Percentiles rank a stretch among this genome's conserved stretches.
Evolutionary conservation across 352 stramenopile species (phyloP).

Genomic region (Phytophthora agathidicida): DNA sequence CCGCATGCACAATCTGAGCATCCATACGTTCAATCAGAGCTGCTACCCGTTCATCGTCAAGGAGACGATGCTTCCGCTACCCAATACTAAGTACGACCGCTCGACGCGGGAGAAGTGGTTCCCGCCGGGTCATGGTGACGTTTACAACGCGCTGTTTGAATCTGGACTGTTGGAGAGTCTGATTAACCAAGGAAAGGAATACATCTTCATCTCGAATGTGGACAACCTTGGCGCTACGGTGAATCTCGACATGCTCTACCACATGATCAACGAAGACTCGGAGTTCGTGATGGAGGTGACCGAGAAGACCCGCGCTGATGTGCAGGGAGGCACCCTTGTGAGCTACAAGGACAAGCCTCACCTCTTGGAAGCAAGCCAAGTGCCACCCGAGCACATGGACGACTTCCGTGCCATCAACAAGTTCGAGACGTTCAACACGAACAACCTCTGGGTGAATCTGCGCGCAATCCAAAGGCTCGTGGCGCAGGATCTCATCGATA

Average conservation of each 20-base stretch:
- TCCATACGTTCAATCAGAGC: conserved; percentile 95
- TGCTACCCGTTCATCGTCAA: conserved; percentile 93
- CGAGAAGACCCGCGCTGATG: conserved; percentile 93
- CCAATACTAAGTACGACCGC: conserved; percentile 87
- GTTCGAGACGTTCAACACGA: conserved; percentile 99
- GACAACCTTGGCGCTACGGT: conserved; percentile 99
- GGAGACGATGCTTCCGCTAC: conserved; percentile 89
- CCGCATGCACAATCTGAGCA: conserved; percentile 94
- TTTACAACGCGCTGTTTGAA: conserved; percentile 98
- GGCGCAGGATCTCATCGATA: conserved; percentile 97
- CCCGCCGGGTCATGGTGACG: conserved; percentile 98
- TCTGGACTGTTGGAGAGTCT: conserved; percentile 96
- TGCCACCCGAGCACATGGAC: conserved; percentile 94
- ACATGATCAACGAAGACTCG: conserved; percentile 97
- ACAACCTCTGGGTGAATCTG: conserved; percentile 99
- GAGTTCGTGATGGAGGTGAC: conserved; percentile 99
- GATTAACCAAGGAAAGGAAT: conserved; percentile 96
- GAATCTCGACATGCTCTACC: conserved; percentile 97
- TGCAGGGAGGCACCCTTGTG: conserved; percentile 91
- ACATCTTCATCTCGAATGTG: conserved; percentile 99
- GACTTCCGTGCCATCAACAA: conserved; percentile 95
- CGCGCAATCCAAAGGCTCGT: conserved; percentile 97
- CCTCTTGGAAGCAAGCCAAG: conserved; percentile 98
- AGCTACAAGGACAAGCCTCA: conserved; percentile 94
- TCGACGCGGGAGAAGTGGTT: conserved; percentile 91